Evolutionary conservation across 805 yeast genomes (phyloP).

Genomic region (Zygotorulaspora chibaensis): DNA sequence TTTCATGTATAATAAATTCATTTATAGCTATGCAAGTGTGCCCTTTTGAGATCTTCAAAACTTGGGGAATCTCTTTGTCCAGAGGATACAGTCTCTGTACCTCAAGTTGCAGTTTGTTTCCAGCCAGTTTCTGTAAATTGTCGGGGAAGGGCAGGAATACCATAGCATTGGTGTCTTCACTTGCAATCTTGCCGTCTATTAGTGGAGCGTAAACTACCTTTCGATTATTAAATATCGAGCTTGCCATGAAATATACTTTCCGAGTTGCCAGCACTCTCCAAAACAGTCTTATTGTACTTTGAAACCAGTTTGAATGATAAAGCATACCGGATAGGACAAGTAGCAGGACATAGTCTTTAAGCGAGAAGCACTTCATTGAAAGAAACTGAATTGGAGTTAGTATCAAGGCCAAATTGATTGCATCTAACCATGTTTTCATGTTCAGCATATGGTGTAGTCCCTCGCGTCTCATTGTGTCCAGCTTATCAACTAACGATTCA

Average conservation of each 20-base stretch:
- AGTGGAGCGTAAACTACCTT: neutral
- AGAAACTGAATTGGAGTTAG: constrained; percentile 23
- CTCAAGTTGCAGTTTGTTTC: constrained; percentile 12
- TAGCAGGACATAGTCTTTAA: constrained; percentile 14
- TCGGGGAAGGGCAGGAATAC: constrained; percentile 14
- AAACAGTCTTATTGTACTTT: constrained; percentile 24
- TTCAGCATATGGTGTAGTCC: constrained; percentile 3
- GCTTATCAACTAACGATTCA: constrained; percentile 26
- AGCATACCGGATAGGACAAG: constrained; percentile 7
- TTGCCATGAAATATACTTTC: constrained; percentile 10
- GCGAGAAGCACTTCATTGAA: constrained; percentile 13
- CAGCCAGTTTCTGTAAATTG: constrained; percentile 10
- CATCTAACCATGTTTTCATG: constrained; percentile 1
- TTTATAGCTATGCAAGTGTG: constrained; percentile 14
- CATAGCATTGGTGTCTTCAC: neutral
- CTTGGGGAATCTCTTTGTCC: constrained; percentile 4
- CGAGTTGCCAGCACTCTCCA: constrained; percentile 28
- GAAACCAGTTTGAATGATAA: constrained; percentile 30
- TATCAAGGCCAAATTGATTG: constrained; percentile 5
- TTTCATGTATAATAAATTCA: constrained; percentile 27
- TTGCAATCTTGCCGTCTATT: constrained; percentile 4
- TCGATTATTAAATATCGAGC: constrained; percentile 1
- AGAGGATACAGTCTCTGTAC: constrained; percentile 17
- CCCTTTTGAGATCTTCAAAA: neutral
- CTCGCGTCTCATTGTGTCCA: constrained; percentile 22